Evolutionary conservation across 2,329 filamentous ascomycete genomes (phyloP), one percentile per base, ranked within the genome.

Genomic region (Scytalidium sp.): DNA sequence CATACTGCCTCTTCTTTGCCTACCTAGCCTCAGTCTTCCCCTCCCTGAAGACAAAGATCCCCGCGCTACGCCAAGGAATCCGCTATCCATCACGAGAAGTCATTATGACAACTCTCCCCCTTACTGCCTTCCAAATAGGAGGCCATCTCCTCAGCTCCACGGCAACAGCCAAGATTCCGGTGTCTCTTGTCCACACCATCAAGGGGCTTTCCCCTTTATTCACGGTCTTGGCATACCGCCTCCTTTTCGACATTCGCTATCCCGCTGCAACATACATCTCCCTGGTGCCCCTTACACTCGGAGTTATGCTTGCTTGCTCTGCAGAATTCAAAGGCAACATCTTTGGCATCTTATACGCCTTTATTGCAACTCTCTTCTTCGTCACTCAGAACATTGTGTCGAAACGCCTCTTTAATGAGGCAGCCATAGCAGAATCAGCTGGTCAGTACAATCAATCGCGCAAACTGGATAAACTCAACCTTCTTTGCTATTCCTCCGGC

Each of bases 361-460:
- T 99, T 32, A 75, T 90, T 27, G 92, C 90, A n/a, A 90, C 94
- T 7, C 75, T 97, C 49, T 87, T 97, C 56, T 99, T 99, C 64
- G 94, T 99, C 29, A 94, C 91, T 0, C 94, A 99, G 66, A 99
- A 99, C 65, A 99, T 99, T 50, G 96, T 97, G 58, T 97, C 93
- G 19, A 99, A 99, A 71, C 90, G 90, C 57, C 83, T 99, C 9
- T 99, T 99, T 76, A 99, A 97, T 67, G 92, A 97, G 65, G 90
- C 90, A 6, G 87, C 90, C 6, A 85, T 85, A 51, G 88, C 90
- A 2, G 93, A 97, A 69, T 83, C 85, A 7, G 90, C 96, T 47
- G 81, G 81, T 1, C 68, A 76, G 27, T 76, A 79, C 1, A 70
- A 76, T 11, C 79, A 80, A 49, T 80, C 83, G 41, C 84, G 85